A percentile compares a stretch with the other conserved stretches of the same genome.
These are phyloP conservation scores for Wickerhamiella vanderwaltii DNA, from an alignment of 805 yeast genomes.

Conservation along the genomic window DNA sequence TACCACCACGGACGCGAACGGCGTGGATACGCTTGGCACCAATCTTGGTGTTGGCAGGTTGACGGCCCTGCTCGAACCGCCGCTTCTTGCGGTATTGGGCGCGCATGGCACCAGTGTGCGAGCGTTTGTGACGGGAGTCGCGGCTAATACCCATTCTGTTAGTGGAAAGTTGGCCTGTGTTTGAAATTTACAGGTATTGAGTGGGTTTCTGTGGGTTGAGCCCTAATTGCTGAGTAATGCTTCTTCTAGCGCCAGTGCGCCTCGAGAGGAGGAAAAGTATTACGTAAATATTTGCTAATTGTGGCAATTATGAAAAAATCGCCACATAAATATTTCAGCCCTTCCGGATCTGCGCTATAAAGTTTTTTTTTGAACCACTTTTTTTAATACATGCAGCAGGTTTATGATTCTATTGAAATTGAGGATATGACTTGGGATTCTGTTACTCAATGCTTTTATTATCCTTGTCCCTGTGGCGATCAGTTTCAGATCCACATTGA, in stretches of 20 bases:
- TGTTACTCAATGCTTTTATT: constrained; percentile 66
- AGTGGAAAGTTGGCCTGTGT: constrained; percentile 9
- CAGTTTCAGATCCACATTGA: constrained; percentile 74
- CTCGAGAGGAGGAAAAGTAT: too few relatives aligned
- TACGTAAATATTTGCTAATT: too few relatives aligned
- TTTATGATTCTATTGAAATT: constrained; percentile 88
- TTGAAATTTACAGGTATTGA: constrained; percentile 9
- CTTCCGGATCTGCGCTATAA: too few relatives aligned
- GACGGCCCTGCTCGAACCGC: constrained; percentile 99
- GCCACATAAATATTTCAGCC: too few relatives aligned
- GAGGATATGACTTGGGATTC: constrained; percentile 93
- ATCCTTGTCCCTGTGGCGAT: constrained; percentile 99
- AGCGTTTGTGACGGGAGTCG: constrained; percentile 99
- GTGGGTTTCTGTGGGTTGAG: constrained; percentile 9
- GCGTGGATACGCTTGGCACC: constrained; percentile 98
- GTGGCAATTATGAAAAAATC: too few relatives aligned
- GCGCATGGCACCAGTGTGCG: constrained; percentile 99
- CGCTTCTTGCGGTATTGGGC: constrained; percentile 99
- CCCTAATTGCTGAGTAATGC: constrained; percentile 5
- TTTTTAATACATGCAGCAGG: constrained; percentile 6
- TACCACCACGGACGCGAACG: constrained; percentile 99
- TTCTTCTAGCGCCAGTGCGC: too few relatives aligned
- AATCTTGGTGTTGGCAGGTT: constrained; percentile 98
- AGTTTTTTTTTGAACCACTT: background rate
- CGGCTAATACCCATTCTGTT: constrained; percentile 97